These are phyloP conservation scores for Flaveria trinervia DNA, from an alignment of 129 eudicot species.

Conservation along the genomic window DNA sequence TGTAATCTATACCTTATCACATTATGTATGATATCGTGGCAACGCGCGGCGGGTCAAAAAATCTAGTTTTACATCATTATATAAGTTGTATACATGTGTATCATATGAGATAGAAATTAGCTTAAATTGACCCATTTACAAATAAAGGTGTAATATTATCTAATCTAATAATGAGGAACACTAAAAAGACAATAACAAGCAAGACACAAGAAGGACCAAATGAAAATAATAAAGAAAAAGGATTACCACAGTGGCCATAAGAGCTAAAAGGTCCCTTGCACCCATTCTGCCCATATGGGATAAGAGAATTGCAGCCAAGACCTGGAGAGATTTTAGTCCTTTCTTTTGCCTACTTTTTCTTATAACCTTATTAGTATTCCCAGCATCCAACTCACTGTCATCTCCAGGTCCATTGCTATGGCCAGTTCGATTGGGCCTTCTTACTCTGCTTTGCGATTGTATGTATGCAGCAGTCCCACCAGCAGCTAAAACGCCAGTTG, in stretches of 20 bases:
- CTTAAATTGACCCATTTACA: neutral
- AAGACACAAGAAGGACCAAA: constrained; percentile 8
- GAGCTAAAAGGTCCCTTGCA: constrained; percentile 73
- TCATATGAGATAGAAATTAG: neutral
- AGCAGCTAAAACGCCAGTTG: constrained; percentile 80
- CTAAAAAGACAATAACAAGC: neutral
- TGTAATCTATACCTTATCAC: too few species aligned
- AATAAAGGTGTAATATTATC: constrained; percentile 7
- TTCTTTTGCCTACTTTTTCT: constrained; percentile 83
- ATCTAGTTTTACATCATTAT: neutral
- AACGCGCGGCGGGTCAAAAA: too few species aligned
- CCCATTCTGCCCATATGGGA: constrained; percentile 89
- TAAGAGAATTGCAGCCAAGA: constrained; percentile 84
- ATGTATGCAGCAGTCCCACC: constrained; percentile 93
- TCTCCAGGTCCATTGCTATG: constrained; percentile 55
- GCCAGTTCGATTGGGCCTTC: constrained; percentile 39
- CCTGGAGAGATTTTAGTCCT: constrained; percentile 86
- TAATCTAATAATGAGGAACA: neutral
- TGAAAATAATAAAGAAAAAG: constrained; percentile 19
- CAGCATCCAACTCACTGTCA: constrained; percentile 39
- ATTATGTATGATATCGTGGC: too few species aligned
- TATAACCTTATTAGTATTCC: constrained; percentile 45
- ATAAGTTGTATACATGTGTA: neutral
- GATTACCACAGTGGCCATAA: constrained; percentile 87
- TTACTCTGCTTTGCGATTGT: constrained; percentile 62